Evolutionary conservation across 306 rosid species (phyloP).

Genomic region (Cajanus cajan): DNA sequence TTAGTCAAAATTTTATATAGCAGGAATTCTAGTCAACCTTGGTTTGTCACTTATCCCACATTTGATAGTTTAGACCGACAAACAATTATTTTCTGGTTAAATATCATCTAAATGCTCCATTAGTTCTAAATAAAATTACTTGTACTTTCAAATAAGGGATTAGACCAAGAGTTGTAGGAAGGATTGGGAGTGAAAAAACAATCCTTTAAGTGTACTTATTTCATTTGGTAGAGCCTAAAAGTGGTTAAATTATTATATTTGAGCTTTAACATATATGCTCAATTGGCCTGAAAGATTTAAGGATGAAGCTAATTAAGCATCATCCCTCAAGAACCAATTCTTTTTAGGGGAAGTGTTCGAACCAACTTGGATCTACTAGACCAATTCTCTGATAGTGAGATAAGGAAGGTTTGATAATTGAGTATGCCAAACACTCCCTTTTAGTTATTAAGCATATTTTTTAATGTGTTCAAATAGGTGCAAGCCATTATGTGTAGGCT

Average conservation of each 20-base stretch:
- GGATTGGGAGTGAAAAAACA: conserved; percentile 77
- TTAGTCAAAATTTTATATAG: too few species aligned
- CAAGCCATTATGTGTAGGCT: background rate
- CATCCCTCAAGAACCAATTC: conserved; percentile 85
- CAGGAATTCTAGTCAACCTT: background rate
- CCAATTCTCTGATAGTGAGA: conserved; percentile 64
- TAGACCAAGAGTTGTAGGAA: conserved; percentile 79
- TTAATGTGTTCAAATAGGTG: background rate
- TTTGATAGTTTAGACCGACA: background rate
- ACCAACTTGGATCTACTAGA: conserved; percentile 76
- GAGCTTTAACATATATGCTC: conserved; percentile 65
- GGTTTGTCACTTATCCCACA: background rate
- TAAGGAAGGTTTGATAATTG: conserved; percentile 58
- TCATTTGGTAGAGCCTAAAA: conserved; percentile 71
- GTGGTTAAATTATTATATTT: conserved; percentile 56
- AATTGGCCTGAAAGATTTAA: conserved; percentile 69
- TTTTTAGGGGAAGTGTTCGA: conserved; percentile 67
- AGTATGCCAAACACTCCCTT: background rate
- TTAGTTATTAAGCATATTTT: too few species aligned
- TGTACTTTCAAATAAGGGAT: conserved; percentile 67
- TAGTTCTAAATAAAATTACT: conserved; percentile 64
- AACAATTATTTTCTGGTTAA: conserved; percentile 40
- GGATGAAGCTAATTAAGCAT: conserved; percentile 69
- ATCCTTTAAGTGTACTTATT: conserved; percentile 81
- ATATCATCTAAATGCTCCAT: conserved; percentile 60